Base-by-base conservation (phyloP, 306 rosid species). In the Castanea mollissima region DNA sequence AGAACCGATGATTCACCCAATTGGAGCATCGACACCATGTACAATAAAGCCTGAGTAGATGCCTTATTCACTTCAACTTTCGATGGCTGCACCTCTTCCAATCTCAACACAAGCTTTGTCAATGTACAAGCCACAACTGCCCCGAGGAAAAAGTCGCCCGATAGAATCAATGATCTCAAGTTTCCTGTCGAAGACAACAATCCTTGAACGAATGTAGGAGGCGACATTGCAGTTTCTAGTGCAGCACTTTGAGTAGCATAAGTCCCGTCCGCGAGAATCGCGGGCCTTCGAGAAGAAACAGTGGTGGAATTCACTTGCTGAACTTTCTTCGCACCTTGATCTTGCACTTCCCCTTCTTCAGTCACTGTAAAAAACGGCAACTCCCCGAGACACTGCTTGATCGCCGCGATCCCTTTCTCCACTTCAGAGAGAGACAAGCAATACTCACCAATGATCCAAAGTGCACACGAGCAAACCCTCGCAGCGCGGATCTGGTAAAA, bases 201-300 rank as follows among this genome's bases (percentile, higher is more conserved):
- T 20, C 99, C 99, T 44, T 90, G 97, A 31, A 90, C 91, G 74
- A 90, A 84, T 79, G 95, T 91, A 35, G 97, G 97, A 0, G 94
- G 97, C 4, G 97, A 91, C 89, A 91, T 86, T 57, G 93, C 97
- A 78, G 98, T 96, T 83, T 96, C 99, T 55, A 93, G 78, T 6
- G 97, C 96, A 70, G 99, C 99, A 87, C 98, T 91, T 83, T 96
- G 99, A 62, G 99, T 96, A 56, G 99, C 99, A 89, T 96, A 96
- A 74, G 99, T 96, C 73, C 99, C 99, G 60, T 96, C 99, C 0
- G 99, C 94, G 44, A 96, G 98, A 78, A 93, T 84, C 1, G 96
- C 98, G 1, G 99, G 99, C 88, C 99, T 87, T 85, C 96, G 90
- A 52, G 99, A 96, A 41, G 99, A 96, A 65, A 93, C 83, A 0